These are phyloP conservation scores for Curvularia eragrostidis DNA, from an alignment of 2,329 filamentous ascomycete species.

Conservation along the genomic window DNA sequence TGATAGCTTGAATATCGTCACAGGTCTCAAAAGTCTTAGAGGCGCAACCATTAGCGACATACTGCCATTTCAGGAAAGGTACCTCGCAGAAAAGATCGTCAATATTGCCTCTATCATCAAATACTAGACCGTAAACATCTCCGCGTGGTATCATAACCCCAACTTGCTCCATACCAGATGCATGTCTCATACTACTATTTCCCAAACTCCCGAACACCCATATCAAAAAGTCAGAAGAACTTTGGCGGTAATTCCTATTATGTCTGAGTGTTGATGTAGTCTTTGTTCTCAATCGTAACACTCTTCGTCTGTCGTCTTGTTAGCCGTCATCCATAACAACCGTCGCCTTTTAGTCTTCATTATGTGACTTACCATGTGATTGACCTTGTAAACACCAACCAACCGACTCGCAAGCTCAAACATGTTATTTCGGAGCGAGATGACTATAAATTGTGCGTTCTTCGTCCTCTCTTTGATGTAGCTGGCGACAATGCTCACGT, in stretches of 20 bases:
- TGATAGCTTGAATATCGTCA: neutral
- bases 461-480: slow-evolving; percentile 99
- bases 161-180: slow-evolving; percentile 8
- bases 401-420: slow-evolving; percentile 96
- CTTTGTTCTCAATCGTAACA: slow-evolving; percentile 60
- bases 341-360: neutral
- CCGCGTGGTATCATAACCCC: slow-evolving; percentile 18
- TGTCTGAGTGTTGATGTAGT: slow-evolving; percentile 48
- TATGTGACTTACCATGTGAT: slow-evolving; percentile 74
- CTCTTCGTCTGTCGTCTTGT: slow-evolving; percentile 57
- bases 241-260: slow-evolving; percentile 11
- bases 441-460: slow-evolving; percentile 99
- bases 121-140: slow-evolving; percentile 12
- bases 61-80: neutral
- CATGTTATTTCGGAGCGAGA: slow-evolving; percentile 98
- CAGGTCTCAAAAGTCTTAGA: neutral
- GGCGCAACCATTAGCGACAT: neutral
- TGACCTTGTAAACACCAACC: slow-evolving; percentile 99
- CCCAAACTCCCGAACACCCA: slow-evolving; percentile 13
- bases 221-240: neutral
- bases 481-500: slow-evolving; percentile 96
- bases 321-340: slow-evolving; percentile 11
- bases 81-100: neutral
- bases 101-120: slow-evolving; percentile 15
- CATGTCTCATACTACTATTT: neutral